Percentiles rank a stretch among this genome's conserved stretches.
phyloP scores from a whole-genome alignment of 2,329 filamentous ascomycete species.

The Xylaria polymorpha region DNA sequence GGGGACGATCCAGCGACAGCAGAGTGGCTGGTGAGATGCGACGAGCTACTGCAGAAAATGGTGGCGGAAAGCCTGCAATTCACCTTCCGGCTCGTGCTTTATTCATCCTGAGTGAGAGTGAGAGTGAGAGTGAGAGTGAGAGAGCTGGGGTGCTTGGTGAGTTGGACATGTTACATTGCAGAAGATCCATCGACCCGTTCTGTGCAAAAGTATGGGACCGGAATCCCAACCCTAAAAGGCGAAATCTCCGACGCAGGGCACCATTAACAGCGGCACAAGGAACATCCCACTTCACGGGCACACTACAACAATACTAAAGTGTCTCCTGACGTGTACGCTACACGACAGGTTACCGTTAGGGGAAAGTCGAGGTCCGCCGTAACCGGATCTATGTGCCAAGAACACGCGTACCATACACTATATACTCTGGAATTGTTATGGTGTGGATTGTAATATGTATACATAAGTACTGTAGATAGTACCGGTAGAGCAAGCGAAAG shows the following conservation, averaged over 20 bases:
- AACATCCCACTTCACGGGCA: conserved; percentile 33
- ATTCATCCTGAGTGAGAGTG: conserved; percentile 13
- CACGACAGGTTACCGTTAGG: conserved; percentile 17
- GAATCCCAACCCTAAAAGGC: conserved; percentile 31
- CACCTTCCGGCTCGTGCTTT: conserved; percentile 26
- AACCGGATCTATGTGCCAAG: conserved; percentile 29
- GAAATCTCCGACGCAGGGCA: conserved; percentile 40
- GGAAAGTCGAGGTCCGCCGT: conserved; percentile 21
- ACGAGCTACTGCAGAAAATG: conserved; percentile 11
- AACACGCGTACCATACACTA: conserved; percentile 1
- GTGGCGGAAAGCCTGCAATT: conserved; percentile 21
- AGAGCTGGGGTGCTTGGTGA: conserved; percentile 29
- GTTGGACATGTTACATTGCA: conserved; percentile 34
- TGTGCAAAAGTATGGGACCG: conserved; percentile 26
- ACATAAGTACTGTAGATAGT: not conserved
- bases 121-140: conserved; percentile 10
- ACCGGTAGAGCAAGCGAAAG: not conserved
- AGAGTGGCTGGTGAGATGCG: conserved; percentile 6
- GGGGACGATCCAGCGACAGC: not conserved
- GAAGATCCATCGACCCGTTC: conserved; percentile 33
- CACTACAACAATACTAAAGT: not conserved
- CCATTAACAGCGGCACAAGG: conserved; percentile 27
- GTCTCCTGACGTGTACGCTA: conserved; percentile 15
- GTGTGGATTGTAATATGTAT: not conserved
- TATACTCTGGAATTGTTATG: conserved; percentile 5